Conservation (phyloP, 257 asterid species). For the Solanum clarkiae region DNA sequence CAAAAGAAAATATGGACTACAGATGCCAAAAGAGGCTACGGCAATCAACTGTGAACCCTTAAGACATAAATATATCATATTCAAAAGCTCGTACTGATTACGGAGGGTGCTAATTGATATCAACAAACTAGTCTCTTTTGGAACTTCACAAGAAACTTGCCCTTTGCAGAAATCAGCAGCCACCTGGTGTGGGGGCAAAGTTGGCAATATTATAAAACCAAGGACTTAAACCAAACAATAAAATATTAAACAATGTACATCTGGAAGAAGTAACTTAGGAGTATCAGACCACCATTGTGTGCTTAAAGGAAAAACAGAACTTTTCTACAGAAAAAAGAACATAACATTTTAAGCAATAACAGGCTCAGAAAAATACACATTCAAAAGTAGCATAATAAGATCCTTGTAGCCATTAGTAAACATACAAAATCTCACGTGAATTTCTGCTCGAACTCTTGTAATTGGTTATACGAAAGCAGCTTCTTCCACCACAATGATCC, state of each 20-base stretch:
- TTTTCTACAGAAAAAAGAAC: not conserved
- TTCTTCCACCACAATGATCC: constrained; percentile 67
- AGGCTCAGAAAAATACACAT: not conserved
- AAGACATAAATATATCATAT: not conserved
- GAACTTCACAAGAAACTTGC: not conserved
- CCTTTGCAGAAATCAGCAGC: not conserved
- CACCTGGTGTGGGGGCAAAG: not conserved
- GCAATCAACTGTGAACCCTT: not conserved
- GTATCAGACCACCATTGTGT: not conserved
- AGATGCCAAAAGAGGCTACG: not conserved
- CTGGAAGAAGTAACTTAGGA: not conserved
- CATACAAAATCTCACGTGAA: constrained; percentile 79
- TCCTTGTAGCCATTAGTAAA: constrained; percentile 1
- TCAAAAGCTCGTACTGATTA: not conserved
- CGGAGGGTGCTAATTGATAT: not conserved
- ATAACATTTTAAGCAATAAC: not conserved
- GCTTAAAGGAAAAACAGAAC: not conserved
- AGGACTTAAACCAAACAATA: not conserved
- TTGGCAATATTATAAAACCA: not conserved
- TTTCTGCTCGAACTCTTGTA: constrained; percentile 34
- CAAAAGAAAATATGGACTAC: not conserved
- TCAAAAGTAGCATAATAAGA: not conserved
- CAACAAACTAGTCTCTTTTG: not conserved
- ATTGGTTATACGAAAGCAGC: constrained; percentile 76
- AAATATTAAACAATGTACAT: not conserved